Conservation (phyloP, 2,329 filamentous ascomycete genomes). For the Aureobasidium sp. region DNA sequence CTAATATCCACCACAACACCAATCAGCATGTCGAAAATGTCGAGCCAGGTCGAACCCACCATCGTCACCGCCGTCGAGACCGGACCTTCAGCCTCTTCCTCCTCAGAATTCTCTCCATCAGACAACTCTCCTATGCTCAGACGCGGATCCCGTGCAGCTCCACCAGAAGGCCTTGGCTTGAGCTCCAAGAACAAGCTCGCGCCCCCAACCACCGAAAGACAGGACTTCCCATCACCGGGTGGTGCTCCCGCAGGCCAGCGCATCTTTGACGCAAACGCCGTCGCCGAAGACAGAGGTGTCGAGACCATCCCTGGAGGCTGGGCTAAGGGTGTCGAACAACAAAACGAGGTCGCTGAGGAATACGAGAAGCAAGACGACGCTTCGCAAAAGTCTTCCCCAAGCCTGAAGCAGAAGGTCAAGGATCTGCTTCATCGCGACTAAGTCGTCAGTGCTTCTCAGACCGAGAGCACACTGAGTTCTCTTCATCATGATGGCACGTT, state of each 20-base stretch:
- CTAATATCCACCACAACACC: background rate
- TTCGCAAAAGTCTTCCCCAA: background rate
- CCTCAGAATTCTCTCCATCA: background rate
- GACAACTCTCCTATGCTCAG: background rate
- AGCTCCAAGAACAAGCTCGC: background rate
- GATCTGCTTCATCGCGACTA: conserved; percentile 7
- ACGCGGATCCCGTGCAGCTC: background rate
- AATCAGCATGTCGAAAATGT: conserved; percentile 5
- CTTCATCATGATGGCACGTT: background rate
- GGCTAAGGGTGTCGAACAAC: background rate
- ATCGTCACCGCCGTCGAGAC: background rate
- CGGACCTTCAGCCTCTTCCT: background rate
- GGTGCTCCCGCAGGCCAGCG: conserved; percentile 9
- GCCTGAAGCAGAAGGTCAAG: conserved; percentile 10
- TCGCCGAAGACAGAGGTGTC: conserved; percentile 10
- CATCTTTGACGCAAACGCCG: conserved; percentile 10
- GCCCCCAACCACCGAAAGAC: background rate
- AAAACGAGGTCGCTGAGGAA: background rate
- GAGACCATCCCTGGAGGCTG: conserved; percentile 6
- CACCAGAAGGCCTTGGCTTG: background rate
- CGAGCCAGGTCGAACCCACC: conserved; percentile 3
- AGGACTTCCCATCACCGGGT: conserved; percentile 11
- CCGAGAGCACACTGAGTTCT: background rate
- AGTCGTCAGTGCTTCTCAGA: too few species aligned
- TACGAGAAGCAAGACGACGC: conserved; percentile 6